Evolutionary conservation across 148 eudicot species (phyloP), one percentile per base, ranked within the genome.

Genomic region (Dianthus caryophyllus): DNA sequence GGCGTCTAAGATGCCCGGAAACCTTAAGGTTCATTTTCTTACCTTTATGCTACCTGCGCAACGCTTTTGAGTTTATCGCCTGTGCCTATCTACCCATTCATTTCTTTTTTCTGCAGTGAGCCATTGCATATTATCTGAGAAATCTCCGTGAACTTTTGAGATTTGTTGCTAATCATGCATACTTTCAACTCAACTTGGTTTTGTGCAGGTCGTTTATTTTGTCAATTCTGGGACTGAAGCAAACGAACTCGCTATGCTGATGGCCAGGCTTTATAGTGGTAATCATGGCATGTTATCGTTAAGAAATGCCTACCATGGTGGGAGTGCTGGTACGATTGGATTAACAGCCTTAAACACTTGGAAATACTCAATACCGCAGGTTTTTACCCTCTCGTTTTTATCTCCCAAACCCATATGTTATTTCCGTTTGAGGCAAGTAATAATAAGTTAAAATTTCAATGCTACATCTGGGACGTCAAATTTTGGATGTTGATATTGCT

Each of bases 271-370:
- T 68, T 94, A 88, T 81, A 88, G 83, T 43, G 96, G 99, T 46
- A 86, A 84, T 80, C 88, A 90, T 72, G 89, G 90, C 52, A 90
- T 94, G 93, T 61, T 94, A 71, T 86, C 90, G 30, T 71, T 94
- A 72, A 84, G 99, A 76, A 94, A 94, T 86, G 96, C 97, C 39
- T 94, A 94, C 73, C 99, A 94, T 79, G 99, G 99, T 77, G 98
- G 97, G 70, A 94, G 92, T 80, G 53, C 86, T 38, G 84, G 76
- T 70, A 79, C 98, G 18, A 75, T 90, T 60, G 98, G 97, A 60
- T 73, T 94, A 64, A 94, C 98, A 2, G 98, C 97, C 70, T 82
- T 94, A 26, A 88, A 82, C 76, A 94, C 98, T 14, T 94, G 98
- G 98, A 94, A 94, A 76, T 94, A 94, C 78, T 72, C 88, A 39